Evolutionary conservation across 441 rosid genomes (phyloP), one percentile per base, ranked within the genome.

Genomic region (Gossypium gossypioides): DNA sequence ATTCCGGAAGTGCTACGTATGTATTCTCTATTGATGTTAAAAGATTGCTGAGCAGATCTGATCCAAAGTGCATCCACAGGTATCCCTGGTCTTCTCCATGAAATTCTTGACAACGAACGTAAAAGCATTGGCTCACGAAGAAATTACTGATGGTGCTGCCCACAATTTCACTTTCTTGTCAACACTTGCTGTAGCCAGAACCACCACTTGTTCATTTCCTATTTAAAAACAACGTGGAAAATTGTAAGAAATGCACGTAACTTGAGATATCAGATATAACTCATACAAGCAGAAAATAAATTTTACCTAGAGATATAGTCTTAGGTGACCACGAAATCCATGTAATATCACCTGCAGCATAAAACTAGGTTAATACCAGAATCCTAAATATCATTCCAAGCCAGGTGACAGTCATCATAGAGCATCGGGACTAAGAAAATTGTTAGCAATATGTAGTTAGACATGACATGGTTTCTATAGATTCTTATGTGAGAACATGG

Each of bases 161-260:
- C 99, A 94, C 63, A 94, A 78, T 85, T 90, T 94, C 73, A 94
- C 96, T 78, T 90, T 94, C 84, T 94, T 90, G 89, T 94, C 99
- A 50, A 71, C 84, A 48, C 96, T 81, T 48, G 97, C 79, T 8
- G 97, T 88, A 13, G 88, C 99, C 71, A 94, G 84, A 66, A 94
- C 78, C 78, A 78, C 62, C 52, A 56, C 84, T 70, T 76, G 69
- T 29, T 72, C 76, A 64, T 83, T 84, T 65, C 96, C 99, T 92
- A 88, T 60, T 21, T 21, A 78, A 57, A 72, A 76, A 70, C 78
- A 34, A 61, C n/a, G 73, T 25, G 22, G 40, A 34, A 34, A 34
- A 69, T 61, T 21, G 40, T 25, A 60, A 56, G 34, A 54, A 55
- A 62, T 34, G 19, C 27, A 59, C 27, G 22, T 9, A 59, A 13